phyloP scores from a whole-genome alignment of 2,329 filamentous ascomycete genomes.

The Fusarium acutatum region DNA sequence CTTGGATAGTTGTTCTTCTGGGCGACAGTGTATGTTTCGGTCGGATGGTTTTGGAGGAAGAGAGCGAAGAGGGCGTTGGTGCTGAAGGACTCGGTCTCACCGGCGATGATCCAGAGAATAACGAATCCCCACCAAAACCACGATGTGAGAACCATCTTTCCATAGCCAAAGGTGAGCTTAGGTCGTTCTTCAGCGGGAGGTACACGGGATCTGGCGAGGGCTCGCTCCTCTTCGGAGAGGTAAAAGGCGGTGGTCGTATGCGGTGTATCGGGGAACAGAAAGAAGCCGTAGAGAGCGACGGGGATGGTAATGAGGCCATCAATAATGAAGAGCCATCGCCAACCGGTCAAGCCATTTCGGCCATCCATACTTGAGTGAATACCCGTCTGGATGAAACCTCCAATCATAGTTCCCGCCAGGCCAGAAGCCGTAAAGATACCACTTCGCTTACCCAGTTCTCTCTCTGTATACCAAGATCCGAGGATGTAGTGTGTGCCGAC shows the following conservation, averaged over 20 bases:
- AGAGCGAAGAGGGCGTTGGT: conserved; percentile 66
- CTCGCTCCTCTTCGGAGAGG: conserved; percentile 56
- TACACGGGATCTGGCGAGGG: conserved; percentile 54
- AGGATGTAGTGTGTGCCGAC: conserved; percentile 55
- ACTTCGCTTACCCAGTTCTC: conserved; percentile 69
- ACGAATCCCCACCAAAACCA: conserved; percentile 75
- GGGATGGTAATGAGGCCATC: conserved; percentile 63
- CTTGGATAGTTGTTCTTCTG: conserved; percentile 67
- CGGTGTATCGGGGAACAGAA: conserved; percentile 53
- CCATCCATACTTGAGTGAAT: conserved; percentile 60
- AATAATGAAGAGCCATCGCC: conserved; percentile 77
- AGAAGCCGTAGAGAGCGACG: conserved; percentile 47
- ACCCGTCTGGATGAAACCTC: conserved; percentile 68
- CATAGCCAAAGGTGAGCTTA: conserved; percentile 58
- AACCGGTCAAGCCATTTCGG: conserved; percentile 65
- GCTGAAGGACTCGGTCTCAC: conserved; percentile 76
- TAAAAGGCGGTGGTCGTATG: conserved; percentile 56
- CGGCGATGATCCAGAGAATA: conserved; percentile 73
- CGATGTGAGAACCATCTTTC: conserved; percentile 63
- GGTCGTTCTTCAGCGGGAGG: conserved; percentile 50
- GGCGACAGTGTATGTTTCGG: conserved; percentile 52
- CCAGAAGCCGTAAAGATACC: conserved; percentile 71
- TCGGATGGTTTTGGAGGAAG: conserved; percentile 60
- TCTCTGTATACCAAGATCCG: conserved; percentile 66
- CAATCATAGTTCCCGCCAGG: conserved; percentile 61